These are phyloP conservation scores for Pterocarpus macrocarpus DNA, from an alignment of 306 rosid genomes.

Conservation along the genomic window DNA sequence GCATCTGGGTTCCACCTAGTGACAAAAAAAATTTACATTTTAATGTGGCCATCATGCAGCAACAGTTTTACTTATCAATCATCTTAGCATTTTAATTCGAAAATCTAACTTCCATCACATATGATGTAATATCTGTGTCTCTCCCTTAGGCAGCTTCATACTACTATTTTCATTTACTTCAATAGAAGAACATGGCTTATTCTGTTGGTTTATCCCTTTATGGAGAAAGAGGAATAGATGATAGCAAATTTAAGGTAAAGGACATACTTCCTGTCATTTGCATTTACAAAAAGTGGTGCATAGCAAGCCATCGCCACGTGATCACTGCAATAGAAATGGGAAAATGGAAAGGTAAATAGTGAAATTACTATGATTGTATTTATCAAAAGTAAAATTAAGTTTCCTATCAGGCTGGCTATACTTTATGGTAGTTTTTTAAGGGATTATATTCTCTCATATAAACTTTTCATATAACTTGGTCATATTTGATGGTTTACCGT, in stretches of 20 bases:
- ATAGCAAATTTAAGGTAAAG: neutral
- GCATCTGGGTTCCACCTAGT: constrained; percentile 91
- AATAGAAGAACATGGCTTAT: neutral
- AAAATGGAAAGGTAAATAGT: constrained; percentile 7
- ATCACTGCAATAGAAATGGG: constrained; percentile 67
- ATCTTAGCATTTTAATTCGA: constrained; percentile 2
- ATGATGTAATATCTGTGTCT: too few species aligned
- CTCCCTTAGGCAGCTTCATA: too few species aligned
- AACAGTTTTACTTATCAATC: neutral
- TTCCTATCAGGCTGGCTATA: too few species aligned
- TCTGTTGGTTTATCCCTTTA: neutral
- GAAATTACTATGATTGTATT: neutral
- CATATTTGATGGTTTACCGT: too few species aligned
- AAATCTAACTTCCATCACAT: neutral
- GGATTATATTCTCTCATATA: too few species aligned
- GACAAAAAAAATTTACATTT: constrained; percentile 30
- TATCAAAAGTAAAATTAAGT: neutral
- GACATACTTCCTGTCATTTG: constrained; percentile 68
- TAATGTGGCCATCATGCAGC: constrained; percentile 21
- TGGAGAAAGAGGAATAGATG: neutral
- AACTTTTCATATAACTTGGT: too few species aligned
- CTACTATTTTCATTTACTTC: neutral
- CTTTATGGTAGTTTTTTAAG: too few species aligned
- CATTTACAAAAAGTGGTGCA: constrained; percentile 87
- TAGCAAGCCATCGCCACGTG: constrained; percentile 81